Evolutionary conservation across 1,284 basidiomycete genomes (phyloP).

Genomic region (Rhodotorula sp.): DNA sequence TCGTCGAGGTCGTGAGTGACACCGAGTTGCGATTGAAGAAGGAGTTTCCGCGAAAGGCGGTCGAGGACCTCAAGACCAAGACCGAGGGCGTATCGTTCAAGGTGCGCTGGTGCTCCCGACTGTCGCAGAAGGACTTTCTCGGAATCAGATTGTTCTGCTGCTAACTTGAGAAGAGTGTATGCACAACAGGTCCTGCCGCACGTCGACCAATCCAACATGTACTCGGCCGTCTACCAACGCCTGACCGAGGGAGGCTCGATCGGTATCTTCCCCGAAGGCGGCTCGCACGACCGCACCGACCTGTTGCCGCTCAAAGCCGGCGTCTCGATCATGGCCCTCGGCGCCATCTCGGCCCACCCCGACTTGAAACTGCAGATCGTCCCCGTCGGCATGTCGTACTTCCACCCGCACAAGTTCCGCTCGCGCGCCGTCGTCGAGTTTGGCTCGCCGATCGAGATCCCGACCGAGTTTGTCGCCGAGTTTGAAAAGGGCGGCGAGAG

Average conservation of each 20-base stretch:
- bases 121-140: neutral
- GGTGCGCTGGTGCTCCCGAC: slow-evolving; percentile 7
- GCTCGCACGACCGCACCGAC: slow-evolving; percentile 94
- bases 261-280: slow-evolving; percentile 96
- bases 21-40: slow-evolving; percentile 75
- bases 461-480: slow-evolving; percentile 77
- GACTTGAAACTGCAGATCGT: slow-evolving; percentile 84
- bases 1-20: slow-evolving; percentile 86
- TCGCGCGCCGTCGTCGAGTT: slow-evolving; percentile 97
- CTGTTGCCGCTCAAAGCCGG: slow-evolving; percentile 93
- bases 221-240: slow-evolving; percentile 85
- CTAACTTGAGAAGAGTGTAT: neutral
- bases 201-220: slow-evolving; percentile 93
- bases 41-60: slow-evolving; percentile 62
- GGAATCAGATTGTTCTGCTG: neutral
- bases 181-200: slow-evolving; percentile 75
- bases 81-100: slow-evolving; percentile 40
- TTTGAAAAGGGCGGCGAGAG: slow-evolving; percentile 86
- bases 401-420: slow-evolving; percentile 91
- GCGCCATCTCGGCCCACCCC: slow-evolving; percentile 91
- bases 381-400: slow-evolving; percentile 91
- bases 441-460: slow-evolving; percentile 85
- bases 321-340: slow-evolving; percentile 95
- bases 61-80: slow-evolving; percentile 46
- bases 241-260: slow-evolving; percentile 85